A percentile compares a stretch with the other conserved stretches of the same genome.
phyloP scores from a whole-genome alignment of 2,329 filamentous ascomycete species.

The Epichloe amarillans region DNA sequence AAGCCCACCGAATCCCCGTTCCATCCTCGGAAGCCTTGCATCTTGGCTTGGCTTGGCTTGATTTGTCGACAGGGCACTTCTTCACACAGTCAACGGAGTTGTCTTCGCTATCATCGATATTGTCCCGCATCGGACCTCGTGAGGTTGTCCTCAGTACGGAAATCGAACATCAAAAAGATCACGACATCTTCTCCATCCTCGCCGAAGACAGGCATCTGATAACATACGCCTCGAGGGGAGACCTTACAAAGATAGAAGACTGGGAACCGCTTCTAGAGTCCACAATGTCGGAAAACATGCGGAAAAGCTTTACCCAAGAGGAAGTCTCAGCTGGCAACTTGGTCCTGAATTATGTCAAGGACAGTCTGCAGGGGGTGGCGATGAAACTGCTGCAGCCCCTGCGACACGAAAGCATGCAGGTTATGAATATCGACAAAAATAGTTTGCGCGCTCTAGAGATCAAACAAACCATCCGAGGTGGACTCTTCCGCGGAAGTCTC shows the following conservation, averaged over 20 bases:
- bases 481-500: slow-evolving; percentile 66
- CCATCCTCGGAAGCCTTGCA: slow-evolving; percentile 12
- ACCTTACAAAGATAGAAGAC: slow-evolving; percentile 37
- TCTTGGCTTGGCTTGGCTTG: slow-evolving; percentile 82
- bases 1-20: slow-evolving; percentile 2
- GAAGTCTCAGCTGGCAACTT: slow-evolving; percentile 69
- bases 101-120: slow-evolving; percentile 58
- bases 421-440: slow-evolving; percentile 86
- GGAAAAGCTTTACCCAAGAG: slow-evolving; percentile 44
- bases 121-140: slow-evolving; percentile 70
- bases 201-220: slow-evolving; percentile 64
- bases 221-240: slow-evolving; percentile 48
- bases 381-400: slow-evolving; percentile 76
- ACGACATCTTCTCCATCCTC: slow-evolving; percentile 53
- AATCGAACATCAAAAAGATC: slow-evolving; percentile 42
- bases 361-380: slow-evolving; percentile 61
- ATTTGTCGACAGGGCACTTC: slow-evolving; percentile 90
- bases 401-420: slow-evolving; percentile 58
- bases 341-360: slow-evolving; percentile 72
- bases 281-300: slow-evolving; percentile 41
- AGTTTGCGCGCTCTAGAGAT: slow-evolving; percentile 84
- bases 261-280: slow-evolving; percentile 73
- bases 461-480: slow-evolving; percentile 71
- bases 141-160: slow-evolving; percentile 70
- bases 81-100: slow-evolving; percentile 67